Evolutionary conservation across 495 filamentous ascomycete genomes (phyloP), one percentile per base, ranked within the genome.

Genomic region (Aspergillus mulundensis): DNA sequence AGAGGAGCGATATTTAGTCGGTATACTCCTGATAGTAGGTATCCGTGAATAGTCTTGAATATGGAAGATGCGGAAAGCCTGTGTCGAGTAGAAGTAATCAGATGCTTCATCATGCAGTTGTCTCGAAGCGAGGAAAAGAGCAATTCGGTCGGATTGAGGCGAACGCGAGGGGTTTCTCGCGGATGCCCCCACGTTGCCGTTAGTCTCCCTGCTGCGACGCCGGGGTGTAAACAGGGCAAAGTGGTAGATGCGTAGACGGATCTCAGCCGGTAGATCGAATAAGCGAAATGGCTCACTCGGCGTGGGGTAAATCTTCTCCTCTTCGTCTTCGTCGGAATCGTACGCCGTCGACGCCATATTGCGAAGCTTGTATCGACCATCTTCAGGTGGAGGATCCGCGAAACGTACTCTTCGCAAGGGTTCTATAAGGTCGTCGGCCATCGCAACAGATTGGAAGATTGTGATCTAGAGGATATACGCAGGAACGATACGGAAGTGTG

Each of bases 1-100:
- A 19, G 74, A 80, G 7, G 76, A 68, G 38, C 87, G 84, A 74
- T 92, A 90, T 20, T 75, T 77, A 15, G 78, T 66, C 15, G 84
- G 83, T 40, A 78, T 61, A 20, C 59, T 60, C 6, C 66, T 60
- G 16, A 78, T 46, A 11, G 73, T 77, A 18, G 78, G 73, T 56
- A 91, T 76, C 21, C 86, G 83, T 7, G 86, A 81, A 39, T 87
- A 86, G 41, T 87, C 84, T 57, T 87, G 80, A 19, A 83, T 81
- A 5, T 86, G 86, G 60, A 92, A 95, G 39, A 95, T 66, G 40
- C 89, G 87, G 67, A 94, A 88, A 7, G 84, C 87, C 62, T 88
- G 86, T 28, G 74, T 79, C 60, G 83, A 81, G 69, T 90, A 95
- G 71, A 93, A 95, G 64, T 81, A 74, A 57, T 85, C 76, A 28